A percentile compares a stretch with the other conserved stretches of the same genome.
Conservation (phyloP, 2,329 filamentous ascomycete species). For the Trichoderma asperellum region DNA sequence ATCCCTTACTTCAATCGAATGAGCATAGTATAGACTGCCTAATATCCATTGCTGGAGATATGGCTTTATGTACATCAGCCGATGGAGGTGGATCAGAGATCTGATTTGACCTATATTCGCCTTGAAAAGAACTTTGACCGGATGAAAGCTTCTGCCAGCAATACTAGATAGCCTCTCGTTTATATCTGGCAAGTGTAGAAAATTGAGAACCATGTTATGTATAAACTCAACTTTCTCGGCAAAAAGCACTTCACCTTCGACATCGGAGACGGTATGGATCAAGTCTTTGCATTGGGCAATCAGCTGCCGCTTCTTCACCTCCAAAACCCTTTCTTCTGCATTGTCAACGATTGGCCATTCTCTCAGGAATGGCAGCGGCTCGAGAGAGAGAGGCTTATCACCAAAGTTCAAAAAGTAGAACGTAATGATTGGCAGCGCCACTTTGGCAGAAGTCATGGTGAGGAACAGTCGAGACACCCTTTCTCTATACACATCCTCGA, state of each 20-base stretch:
- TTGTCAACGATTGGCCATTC: background rate
- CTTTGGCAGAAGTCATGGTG: slow-evolving; percentile 18
- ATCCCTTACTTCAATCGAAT: slow-evolving; percentile 1
- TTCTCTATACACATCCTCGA: slow-evolving; percentile 19
- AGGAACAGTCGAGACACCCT: slow-evolving; percentile 11
- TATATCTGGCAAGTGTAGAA: slow-evolving; percentile 7
- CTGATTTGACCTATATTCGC: slow-evolving; percentile 11
- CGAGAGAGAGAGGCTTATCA: background rate
- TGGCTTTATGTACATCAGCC: slow-evolving; percentile 6
- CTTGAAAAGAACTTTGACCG: background rate
- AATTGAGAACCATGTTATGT: slow-evolving; percentile 22
- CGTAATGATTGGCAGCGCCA: slow-evolving; percentile 10
- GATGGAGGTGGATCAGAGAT: slow-evolving; percentile 13
- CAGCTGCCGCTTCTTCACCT: slow-evolving; percentile 1
- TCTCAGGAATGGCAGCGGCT: background rate
- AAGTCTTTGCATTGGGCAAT: slow-evolving; percentile 21
- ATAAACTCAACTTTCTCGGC: slow-evolving; percentile 12
- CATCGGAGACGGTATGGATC: background rate
- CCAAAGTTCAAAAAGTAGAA: slow-evolving; percentile 12
- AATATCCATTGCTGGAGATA: slow-evolving; percentile 17
- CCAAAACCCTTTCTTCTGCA: background rate
- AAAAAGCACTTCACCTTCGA: slow-evolving; percentile 5
- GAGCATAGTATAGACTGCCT: slow-evolving; percentile 19
- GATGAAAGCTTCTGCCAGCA: slow-evolving; percentile 10
- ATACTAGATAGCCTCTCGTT: background rate